Evolutionary conservation across 441 rosid genomes (phyloP).

Genomic region (Flueggea neowawraea): DNA sequence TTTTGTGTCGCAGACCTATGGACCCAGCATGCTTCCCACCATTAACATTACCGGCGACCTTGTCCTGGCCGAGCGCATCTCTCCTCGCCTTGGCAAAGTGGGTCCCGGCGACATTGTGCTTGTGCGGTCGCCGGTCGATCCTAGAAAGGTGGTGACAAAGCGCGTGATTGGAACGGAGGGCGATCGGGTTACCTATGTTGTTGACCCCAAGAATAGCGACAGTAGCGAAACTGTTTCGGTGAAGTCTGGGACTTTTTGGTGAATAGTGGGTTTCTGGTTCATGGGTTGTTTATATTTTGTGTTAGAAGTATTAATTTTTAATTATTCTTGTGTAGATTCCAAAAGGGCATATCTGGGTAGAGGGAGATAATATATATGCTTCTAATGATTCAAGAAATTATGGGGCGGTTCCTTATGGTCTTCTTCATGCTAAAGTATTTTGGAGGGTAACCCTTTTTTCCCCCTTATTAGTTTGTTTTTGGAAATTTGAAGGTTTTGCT

Average conservation of each 20-base stretch:
- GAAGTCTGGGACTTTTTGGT: not conserved
- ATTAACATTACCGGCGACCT: conserved; percentile 44
- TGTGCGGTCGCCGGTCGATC: conserved; percentile 55
- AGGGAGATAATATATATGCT: conserved; percentile 60
- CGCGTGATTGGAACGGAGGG: conserved; percentile 68
- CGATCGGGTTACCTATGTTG: conserved; percentile 48
- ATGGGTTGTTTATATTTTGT: not conserved
- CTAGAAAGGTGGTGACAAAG: conserved; percentile 43
- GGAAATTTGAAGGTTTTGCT: not conserved
- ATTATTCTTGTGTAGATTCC: conserved; percentile 48
- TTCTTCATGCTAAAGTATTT: conserved; percentile 55
- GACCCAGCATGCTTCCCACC: conserved; percentile 88
- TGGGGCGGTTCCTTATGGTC: conserved; percentile 77
- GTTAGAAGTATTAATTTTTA: not conserved
- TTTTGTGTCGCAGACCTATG: conserved; percentile 31
- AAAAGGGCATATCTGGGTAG: conserved; percentile 62
- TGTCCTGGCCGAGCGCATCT: conserved; percentile 52
- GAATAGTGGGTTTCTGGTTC: not conserved
- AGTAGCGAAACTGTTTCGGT: conserved; percentile 24
- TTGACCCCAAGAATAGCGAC: conserved; percentile 41
- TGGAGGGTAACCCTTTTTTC: conserved; percentile 52
- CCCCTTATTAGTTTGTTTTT: not conserved
- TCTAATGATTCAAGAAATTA: conserved; percentile 67
- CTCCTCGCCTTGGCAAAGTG: conserved; percentile 39
- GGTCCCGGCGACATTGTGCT: conserved; percentile 66